phyloP scores from a whole-genome alignment of 805 yeast species.

The Wickerhamomyces bovis region DNA sequence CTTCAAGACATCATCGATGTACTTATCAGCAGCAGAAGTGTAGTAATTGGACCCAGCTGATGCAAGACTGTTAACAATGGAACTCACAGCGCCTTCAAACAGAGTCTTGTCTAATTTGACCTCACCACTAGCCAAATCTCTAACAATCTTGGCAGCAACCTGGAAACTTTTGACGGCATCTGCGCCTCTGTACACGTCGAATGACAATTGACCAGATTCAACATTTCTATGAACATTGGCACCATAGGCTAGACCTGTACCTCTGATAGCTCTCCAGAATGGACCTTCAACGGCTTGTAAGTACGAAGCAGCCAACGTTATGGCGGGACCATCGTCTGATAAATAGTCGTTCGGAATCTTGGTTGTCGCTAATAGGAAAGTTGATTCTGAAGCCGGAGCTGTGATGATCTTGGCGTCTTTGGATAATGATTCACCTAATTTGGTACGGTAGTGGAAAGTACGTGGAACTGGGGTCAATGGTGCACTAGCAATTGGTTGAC shows the following conservation, averaged over 20 bases:
- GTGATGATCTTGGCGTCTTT: constrained; percentile 56
- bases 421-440: constrained; percentile 46
- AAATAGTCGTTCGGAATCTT: constrained; percentile 50
- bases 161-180: constrained; percentile 61
- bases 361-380: constrained; percentile 57
- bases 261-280: constrained; percentile 93
- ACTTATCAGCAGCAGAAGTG: constrained; percentile 61
- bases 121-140: constrained; percentile 50
- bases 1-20: constrained; percentile 57
- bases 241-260: constrained; percentile 91
- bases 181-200: constrained; percentile 73
- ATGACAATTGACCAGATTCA: constrained; percentile 64
- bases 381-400: constrained; percentile 81
- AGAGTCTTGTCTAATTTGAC: constrained; percentile 48
- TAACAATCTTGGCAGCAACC: constrained; percentile 61
- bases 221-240: constrained; percentile 53
- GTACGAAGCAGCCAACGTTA: constrained; percentile 68
- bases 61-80: constrained; percentile 69
- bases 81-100: constrained; percentile 69
- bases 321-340: constrained; percentile 58
- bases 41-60: constrained; percentile 57
- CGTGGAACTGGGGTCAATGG: constrained; percentile 37
- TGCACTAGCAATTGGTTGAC: neutral
- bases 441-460: constrained; percentile 46
- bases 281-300: constrained; percentile 92